Evolutionary conservation across 768 basidiomycete genomes (phyloP), one percentile per base, ranked within the genome.

Genomic region (Flagelloscypha sp.): DNA sequence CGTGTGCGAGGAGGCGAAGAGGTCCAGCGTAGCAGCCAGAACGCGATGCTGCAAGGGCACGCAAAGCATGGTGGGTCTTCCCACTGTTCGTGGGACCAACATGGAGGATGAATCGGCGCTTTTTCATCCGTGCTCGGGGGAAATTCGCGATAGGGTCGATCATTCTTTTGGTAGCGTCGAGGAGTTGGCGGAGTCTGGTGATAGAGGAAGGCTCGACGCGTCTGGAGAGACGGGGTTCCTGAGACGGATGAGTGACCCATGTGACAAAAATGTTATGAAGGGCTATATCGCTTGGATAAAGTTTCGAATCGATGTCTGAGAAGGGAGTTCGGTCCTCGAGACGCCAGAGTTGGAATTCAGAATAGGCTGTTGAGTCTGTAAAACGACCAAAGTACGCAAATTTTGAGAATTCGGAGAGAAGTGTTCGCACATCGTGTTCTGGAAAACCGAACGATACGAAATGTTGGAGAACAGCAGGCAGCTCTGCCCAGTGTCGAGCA

Each of bases 21-120:
- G 94, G 95, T 0, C 93, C 92, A 0, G 88, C 89, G 47, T 97
- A 98, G 3, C 84, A 68, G 5, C 93, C 95, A 0, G 63, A 60
- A 1, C 53, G 48, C 0, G 92, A 77, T 4, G 77, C 74, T 1
- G 89, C 85, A 2, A 99, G 71, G 0, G 92, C 88, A 28, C 87
- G 79, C 7, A 99, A 63, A 0, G 94, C 95, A 49, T 84, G 79
- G 51, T 98, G 80, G 0, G 94, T 99, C 63, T 99, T 99, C 20
- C 94, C 95, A 43, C 86, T 88, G 57, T 98, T 99, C 16, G 95
- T 98, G 0, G 95, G 95, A 0, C 94, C 95, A 25, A 99, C 89
- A 48, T 99, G 94, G 68, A 98, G 80, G 54, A 93, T 82, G 47
- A 98, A 64, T 46, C 80, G 86, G 13, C 93, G 72, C 12, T 66